Percentiles rank a stretch among this genome's conserved stretches.
These are phyloP conservation scores for Scytalidium sp. DNA, from an alignment of 2,329 filamentous ascomycete species.

Conservation along the genomic window DNA sequence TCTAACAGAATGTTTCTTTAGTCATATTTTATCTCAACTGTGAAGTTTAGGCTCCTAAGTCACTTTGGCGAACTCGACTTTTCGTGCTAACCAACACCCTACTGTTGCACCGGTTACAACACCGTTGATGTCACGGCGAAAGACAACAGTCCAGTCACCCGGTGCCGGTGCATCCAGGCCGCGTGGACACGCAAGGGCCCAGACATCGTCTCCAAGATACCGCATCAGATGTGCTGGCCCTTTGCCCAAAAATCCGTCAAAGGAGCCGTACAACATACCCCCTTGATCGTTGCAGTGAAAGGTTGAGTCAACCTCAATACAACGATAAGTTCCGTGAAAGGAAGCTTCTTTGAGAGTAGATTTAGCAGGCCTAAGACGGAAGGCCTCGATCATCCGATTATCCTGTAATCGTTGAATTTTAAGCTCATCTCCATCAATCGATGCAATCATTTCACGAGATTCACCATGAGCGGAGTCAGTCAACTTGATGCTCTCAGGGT, in stretches of 20 bases:
- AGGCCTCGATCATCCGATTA: slow-evolving; percentile 24
- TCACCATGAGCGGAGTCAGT: slow-evolving; percentile 17
- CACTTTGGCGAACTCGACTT: background rate
- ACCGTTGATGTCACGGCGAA: background rate
- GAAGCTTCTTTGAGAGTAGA: background rate
- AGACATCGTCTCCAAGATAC: slow-evolving; percentile 36
- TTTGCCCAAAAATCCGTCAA: slow-evolving; percentile 38
- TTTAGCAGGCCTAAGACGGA: slow-evolving; percentile 11
- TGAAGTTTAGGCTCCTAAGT: background rate
- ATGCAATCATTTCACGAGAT: slow-evolving; percentile 21
- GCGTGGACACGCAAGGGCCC: slow-evolving; percentile 34
- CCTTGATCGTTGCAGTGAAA: slow-evolving; percentile 32
- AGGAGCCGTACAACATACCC: slow-evolving; percentile 38
- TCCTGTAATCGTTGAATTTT: slow-evolving; percentile 25
- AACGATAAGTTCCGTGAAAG: background rate
- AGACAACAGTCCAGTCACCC: background rate
- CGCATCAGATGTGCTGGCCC: slow-evolving; percentile 35
- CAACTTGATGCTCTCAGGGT: slow-evolving; percentile 21
- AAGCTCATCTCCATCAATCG: slow-evolving; percentile 28
- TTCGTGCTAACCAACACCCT: background rate
- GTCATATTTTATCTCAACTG: background rate
- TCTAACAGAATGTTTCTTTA: background rate
- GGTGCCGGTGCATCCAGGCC: slow-evolving; percentile 29
- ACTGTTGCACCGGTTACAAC: background rate
- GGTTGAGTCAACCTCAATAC: slow-evolving; percentile 22